phyloP scores from a whole-genome alignment of 2,329 filamentous ascomycete species.

The Tolypocladium guangdongense region DNA sequence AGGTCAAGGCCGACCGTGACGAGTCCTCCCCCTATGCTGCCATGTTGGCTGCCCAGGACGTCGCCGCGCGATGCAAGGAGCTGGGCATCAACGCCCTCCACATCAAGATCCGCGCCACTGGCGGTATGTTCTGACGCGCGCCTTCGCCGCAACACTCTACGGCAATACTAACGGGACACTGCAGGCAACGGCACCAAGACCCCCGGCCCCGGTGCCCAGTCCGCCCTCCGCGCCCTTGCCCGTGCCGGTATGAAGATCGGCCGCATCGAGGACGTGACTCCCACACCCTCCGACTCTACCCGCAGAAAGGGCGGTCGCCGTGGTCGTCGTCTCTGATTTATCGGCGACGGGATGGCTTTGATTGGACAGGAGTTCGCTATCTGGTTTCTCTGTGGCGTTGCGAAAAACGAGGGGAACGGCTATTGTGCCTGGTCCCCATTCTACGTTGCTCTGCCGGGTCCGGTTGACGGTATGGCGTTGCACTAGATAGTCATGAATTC shows the following conservation, averaged over 20 bases:
- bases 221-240: slow-evolving; percentile 94
- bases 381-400: slow-evolving; percentile 51
- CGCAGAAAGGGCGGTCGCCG: slow-evolving; percentile 99
- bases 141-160: not conserved
- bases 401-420: slow-evolving; percentile 67
- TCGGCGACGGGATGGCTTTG: slow-evolving; percentile 13
- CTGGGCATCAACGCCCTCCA: slow-evolving; percentile 81
- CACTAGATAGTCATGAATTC: slow-evolving; percentile 32
- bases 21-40: slow-evolving; percentile 99
- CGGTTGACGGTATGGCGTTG: slow-evolving; percentile 11
- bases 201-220: slow-evolving; percentile 97
- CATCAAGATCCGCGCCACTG: slow-evolving; percentile 99
- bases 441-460: slow-evolving; percentile 34
- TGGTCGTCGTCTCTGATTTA: slow-evolving; percentile 95
- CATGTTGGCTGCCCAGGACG: slow-evolving; percentile 99
- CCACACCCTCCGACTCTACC: slow-evolving; percentile 97
- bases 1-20: slow-evolving; percentile 99
- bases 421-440: slow-evolving; percentile 52
- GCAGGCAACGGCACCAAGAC: slow-evolving; percentile 98
- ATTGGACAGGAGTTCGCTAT: slow-evolving; percentile 28
- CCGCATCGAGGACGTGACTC: slow-evolving; percentile 98
- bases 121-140: slow-evolving; percentile 50
- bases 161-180: not conserved
- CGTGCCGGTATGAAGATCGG: slow-evolving; percentile 99
- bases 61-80: slow-evolving; percentile 74